Base-by-base conservation (phyloP, 495 filamentous ascomycete genomes). In the Penicillium cosmopolitanum region DNA sequence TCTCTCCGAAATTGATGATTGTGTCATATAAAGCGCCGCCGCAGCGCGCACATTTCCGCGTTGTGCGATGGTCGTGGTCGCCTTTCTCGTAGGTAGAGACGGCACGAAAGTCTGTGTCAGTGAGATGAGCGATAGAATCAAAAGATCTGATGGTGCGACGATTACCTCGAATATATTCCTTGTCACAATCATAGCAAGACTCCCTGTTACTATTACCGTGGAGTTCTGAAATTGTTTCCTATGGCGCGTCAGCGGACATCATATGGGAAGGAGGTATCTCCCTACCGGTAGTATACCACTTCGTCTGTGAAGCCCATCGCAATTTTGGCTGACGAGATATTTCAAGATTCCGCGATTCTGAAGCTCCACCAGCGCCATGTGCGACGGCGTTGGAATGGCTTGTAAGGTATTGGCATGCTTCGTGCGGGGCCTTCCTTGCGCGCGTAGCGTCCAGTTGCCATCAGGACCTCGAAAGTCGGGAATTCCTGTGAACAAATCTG, bases 31-130 rank as follows among this genome's bases (percentile, higher is more conserved):
- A 31, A 7, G 25, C 8, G 1, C 42, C 53, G 15, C 53, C 53
- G 44, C 53, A 56, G 10, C 38, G 28, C 11, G 53, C 38, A 33
- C 53, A 56, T 15, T 56, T 56, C n/a, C 42, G 53, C 10, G 40
- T 44, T 36, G 42, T 56, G 33, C 53, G 28, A n/a, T 56, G 53
- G 53, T 47, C 53, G 19, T 56, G 42, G 28, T 46, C 44, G 15
- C 42, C 53, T 15, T 35, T 56, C 11, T 56, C 42, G 13, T 47
- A 56, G 5, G 40, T 56, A 15, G 53, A 56, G 16, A 55, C 53
- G 4, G 42, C 42, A 19, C 42, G 42, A 10, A 44, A 44, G 16
- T 44, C 42, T 44, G 42, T 9, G 42, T 44, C 16, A 2, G n/a
- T 3, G 4, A 44, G 4, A 10, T 16, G 8, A 44, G 15, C n/a